These are phyloP conservation scores for Talaromyces sp. DNA, from an alignment of 2,329 filamentous ascomycete genomes.

Conservation along the genomic window DNA sequence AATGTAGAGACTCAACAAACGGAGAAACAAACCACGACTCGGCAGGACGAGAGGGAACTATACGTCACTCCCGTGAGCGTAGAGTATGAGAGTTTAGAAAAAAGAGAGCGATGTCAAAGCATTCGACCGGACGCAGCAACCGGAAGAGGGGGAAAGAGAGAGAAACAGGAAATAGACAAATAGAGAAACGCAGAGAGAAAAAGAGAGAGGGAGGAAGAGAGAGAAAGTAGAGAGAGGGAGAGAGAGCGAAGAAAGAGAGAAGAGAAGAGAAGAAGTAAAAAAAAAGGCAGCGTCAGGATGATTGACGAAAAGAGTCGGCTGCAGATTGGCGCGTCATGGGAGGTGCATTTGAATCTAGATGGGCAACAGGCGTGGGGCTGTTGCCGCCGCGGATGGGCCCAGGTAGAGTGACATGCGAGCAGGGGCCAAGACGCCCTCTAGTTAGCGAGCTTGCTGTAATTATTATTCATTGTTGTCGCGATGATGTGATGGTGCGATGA, in stretches of 20 bases:
- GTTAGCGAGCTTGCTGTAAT: background rate
- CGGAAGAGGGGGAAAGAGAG: background rate
- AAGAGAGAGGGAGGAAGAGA: background rate
- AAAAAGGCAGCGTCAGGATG: constrained; percentile 6
- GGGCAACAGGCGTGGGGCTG: constrained; percentile 15
- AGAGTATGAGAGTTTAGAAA: background rate
- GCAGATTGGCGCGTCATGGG: constrained; percentile 40
- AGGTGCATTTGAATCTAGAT: constrained; percentile 36
- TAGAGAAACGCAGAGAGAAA: background rate
- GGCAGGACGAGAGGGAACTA: background rate
- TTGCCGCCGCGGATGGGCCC: constrained; percentile 9
- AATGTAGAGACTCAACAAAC: background rate
- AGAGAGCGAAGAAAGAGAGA: background rate
- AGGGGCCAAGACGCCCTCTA: constrained; percentile 8
- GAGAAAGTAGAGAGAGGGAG: background rate
- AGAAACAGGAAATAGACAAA: background rate
- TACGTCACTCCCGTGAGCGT: background rate
- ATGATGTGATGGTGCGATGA: background rate
- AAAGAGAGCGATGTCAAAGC: background rate
- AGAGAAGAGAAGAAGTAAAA: constrained; percentile 16
- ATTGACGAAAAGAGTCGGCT: constrained; percentile 38
- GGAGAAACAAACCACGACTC: background rate
- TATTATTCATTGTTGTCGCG: background rate
- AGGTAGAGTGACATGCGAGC: constrained; percentile 12
- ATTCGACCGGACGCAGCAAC: background rate